phyloP scores from a whole-genome alignment of 2,329 filamentous ascomycete species.

The Ophiocordyceps sinensis region DNA sequence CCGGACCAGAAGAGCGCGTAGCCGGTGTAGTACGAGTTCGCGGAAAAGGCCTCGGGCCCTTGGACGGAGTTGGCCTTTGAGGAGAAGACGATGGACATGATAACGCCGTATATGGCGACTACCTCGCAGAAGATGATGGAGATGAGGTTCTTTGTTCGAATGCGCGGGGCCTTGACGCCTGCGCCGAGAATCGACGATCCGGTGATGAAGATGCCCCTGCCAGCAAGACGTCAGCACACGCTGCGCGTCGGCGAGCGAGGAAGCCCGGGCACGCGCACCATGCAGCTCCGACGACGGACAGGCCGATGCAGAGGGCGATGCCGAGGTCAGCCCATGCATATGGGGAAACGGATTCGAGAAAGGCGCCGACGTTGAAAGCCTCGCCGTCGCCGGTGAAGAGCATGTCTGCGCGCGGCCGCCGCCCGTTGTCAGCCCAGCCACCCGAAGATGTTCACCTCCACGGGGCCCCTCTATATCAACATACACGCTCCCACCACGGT shows the following conservation, averaged over 20 bases:
- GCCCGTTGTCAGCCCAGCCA: too few species aligned
- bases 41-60: slow-evolving; percentile 52
- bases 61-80: slow-evolving; percentile 61
- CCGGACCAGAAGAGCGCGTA: slow-evolving; percentile 95
- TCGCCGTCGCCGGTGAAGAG: slow-evolving; percentile 95
- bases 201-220: slow-evolving; percentile 96
- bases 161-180: slow-evolving; percentile 90
- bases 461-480: slow-evolving; percentile 14
- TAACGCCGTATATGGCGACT: slow-evolving; percentile 98
- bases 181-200: slow-evolving; percentile 94
- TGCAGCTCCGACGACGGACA: slow-evolving; percentile 93
- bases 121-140: slow-evolving; percentile 99
- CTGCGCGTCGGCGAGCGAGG: not conserved
- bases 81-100: slow-evolving; percentile 98
- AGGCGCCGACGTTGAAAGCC: slow-evolving; percentile 90
- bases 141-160: slow-evolving; percentile 98
- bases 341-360: slow-evolving; percentile 86
- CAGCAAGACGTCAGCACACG: slow-evolving; percentile 1
- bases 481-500: slow-evolving; percentile 66
- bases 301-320: slow-evolving; percentile 85
- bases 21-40: slow-evolving; percentile 81
- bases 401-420: slow-evolving; percentile 54
- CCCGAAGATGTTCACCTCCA: slow-evolving; percentile 3
- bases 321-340: slow-evolving; percentile 87
- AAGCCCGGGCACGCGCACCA: slow-evolving; percentile 46